phyloP scores from a whole-genome alignment of 257 asterid genomes.

The Salvia splendens region DNA sequence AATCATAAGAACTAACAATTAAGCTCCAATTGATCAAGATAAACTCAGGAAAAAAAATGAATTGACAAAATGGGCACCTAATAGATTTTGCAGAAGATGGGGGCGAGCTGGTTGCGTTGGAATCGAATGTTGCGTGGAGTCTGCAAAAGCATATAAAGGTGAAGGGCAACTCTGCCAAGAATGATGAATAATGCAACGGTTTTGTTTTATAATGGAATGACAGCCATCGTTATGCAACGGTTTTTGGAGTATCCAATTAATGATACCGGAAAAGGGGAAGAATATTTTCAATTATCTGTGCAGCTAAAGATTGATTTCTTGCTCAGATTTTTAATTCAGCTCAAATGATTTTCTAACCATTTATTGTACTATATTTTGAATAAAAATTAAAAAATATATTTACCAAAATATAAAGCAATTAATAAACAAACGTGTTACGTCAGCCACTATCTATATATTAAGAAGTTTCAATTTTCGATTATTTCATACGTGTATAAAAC shows the following conservation, averaged over 20 bases:
- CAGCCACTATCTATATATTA: too few relatives aligned
- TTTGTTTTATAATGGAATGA: slow-evolving; percentile 29
- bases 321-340: too few relatives aligned
- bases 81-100: slow-evolving; percentile 12
- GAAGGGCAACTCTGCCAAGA: slow-evolving; percentile 24
- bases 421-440: too few relatives aligned
- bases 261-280: neutral
- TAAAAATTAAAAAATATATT: too few relatives aligned
- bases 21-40: slow-evolving; percentile 21
- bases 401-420: too few relatives aligned
- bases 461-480: too few relatives aligned
- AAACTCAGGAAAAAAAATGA: slow-evolving; percentile 8
- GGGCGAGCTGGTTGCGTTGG: slow-evolving; percentile 25
- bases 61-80: slow-evolving; percentile 26
- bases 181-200: neutral
- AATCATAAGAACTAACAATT: neutral
- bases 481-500: too few relatives aligned
- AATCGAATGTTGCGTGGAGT: slow-evolving; percentile 36
- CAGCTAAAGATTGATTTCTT: neutral
- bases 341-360: too few relatives aligned
- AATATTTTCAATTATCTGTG: neutral
- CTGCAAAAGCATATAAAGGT: slow-evolving; percentile 28
- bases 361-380: too few relatives aligned
- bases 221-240: slow-evolving; percentile 6
- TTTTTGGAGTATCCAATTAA: slow-evolving; percentile 11